Percentiles rank a stretch among this genome's conserved stretches.
Evolutionary conservation across 2,329 filamentous ascomycete species (phyloP).

Genomic region (Cladosporium sp.): DNA sequence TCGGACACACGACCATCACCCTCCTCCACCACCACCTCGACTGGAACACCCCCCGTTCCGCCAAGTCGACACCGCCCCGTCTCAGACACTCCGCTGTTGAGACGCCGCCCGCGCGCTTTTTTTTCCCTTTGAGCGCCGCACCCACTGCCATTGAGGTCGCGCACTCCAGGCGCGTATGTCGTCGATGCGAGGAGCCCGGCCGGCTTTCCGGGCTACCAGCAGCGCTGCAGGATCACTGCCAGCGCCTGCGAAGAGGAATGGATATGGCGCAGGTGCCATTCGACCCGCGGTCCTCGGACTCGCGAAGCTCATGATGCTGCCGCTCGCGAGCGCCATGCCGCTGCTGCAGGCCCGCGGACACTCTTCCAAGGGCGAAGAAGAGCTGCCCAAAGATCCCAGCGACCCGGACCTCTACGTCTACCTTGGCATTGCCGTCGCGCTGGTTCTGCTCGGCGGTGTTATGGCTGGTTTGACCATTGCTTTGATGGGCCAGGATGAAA

Average conservation of each 20-base stretch:
- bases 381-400: constrained; percentile 33
- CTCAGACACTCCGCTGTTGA: neutral
- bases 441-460: constrained; percentile 86
- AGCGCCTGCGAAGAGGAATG: constrained; percentile 15
- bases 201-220: constrained; percentile 6
- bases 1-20: constrained; percentile 2
- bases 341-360: constrained; percentile 20
- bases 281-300: constrained; percentile 26
- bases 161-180: constrained; percentile 19
- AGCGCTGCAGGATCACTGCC: constrained; percentile 1
- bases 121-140: neutral
- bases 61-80: neutral
- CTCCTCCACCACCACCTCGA: neutral
- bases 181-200: constrained; percentile 17
- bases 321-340: constrained; percentile 30
- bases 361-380: constrained; percentile 22
- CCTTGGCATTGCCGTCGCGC: constrained; percentile 71
- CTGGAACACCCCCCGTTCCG: neutral
- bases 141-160: constrained; percentile 6
- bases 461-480: constrained; percentile 94
- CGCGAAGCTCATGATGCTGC: constrained; percentile 29
- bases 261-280: constrained; percentile 24
- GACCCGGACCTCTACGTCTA: constrained; percentile 78
- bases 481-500: constrained; percentile 83
- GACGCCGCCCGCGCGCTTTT: constrained; percentile 2